Conservation (phyloP, 768 basidiomycete species). For the Tricholoma saponaceum region DNA sequence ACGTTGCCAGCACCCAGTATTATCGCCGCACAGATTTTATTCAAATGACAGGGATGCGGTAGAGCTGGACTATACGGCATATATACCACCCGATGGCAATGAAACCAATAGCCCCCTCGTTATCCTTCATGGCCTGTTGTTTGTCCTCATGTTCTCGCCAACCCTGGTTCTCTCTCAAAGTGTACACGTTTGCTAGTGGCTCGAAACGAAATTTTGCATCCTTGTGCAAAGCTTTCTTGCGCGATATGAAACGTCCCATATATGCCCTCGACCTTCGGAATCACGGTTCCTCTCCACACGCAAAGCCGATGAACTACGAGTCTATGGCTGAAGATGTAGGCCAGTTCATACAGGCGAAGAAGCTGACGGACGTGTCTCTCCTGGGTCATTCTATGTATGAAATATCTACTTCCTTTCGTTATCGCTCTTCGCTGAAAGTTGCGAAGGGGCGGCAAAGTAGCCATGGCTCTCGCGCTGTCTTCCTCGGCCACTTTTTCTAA, state of each 20-base stretch:
- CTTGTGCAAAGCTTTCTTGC: slow-evolving; percentile 63
- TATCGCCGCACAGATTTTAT: not conserved
- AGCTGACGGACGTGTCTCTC: slow-evolving; percentile 56
- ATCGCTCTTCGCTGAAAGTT: no score
- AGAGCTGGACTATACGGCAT: slow-evolving; percentile 14
- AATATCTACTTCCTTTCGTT: no score
- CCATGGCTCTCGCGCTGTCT: slow-evolving; percentile 58
- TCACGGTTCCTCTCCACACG: slow-evolving; percentile 76
- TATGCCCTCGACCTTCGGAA: slow-evolving; percentile 80
- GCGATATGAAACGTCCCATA: slow-evolving; percentile 56
- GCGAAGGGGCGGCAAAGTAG: slow-evolving; percentile 91
- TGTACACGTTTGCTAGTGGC: slow-evolving; percentile 42
- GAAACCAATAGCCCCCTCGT: slow-evolving; percentile 38
- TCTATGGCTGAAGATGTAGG: slow-evolving; percentile 78
- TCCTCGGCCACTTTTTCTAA: slow-evolving; percentile 25
- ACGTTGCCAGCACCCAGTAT: not conserved
- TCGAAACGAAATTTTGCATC: slow-evolving; percentile 86
- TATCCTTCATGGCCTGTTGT: slow-evolving; percentile 61
- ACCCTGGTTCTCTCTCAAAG: not conserved
- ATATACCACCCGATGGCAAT: slow-evolving; percentile 18
- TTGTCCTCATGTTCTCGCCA: slow-evolving; percentile 14
- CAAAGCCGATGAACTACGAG: slow-evolving; percentile 61
- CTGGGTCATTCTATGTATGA: slow-evolving; percentile 88
- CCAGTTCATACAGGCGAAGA: slow-evolving; percentile 62
- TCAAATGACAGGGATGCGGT: slow-evolving; percentile 7